Percentiles rank a stretch among this genome's conserved stretches.
phyloP scores from a whole-genome alignment of 805 yeast species.

The Debaryomyces tyrocola region DNA sequence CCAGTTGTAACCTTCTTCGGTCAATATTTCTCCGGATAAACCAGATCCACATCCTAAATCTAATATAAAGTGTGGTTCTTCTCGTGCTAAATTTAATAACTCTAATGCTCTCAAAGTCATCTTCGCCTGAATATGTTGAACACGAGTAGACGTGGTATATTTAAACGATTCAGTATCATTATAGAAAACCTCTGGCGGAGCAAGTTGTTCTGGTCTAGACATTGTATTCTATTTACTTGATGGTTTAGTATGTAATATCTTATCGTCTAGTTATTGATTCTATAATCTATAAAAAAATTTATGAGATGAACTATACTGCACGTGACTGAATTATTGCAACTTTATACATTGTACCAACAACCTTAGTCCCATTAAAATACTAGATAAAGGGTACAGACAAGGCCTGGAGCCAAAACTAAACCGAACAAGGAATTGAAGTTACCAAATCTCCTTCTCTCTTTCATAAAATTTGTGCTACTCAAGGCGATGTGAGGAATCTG shows the following conservation, averaged over 20 bases:
- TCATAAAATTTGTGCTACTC: conserved; percentile 59
- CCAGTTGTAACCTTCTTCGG: conserved; percentile 95
- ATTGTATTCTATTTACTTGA: conserved; percentile 31
- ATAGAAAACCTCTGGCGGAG: conserved; percentile 95
- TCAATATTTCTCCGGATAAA: conserved; percentile 86
- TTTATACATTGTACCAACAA: too few relatives aligned
- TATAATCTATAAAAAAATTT: neutral
- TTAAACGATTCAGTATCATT: conserved; percentile 87
- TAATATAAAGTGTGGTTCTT: conserved; percentile 64
- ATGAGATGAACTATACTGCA: conserved; percentile 1
- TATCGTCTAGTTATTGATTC: neutral
- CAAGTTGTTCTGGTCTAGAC: conserved; percentile 96
- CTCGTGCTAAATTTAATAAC: conserved; percentile 66
- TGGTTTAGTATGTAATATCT: neutral
- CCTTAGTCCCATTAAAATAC: conserved; percentile 48
- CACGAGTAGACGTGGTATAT: conserved; percentile 92
- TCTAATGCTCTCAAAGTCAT: conserved; percentile 96
- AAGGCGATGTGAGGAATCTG: conserved; percentile 80
- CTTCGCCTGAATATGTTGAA: conserved; percentile 96
- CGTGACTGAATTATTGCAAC: neutral
- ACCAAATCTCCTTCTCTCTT: conserved; percentile 60
- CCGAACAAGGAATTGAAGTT: conserved; percentile 91
- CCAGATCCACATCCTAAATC: conserved; percentile 99
- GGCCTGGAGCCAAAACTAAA: conserved; percentile 83
- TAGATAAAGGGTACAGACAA: conserved; percentile 81